Evolutionary conservation across 2,329 filamentous ascomycete species (phyloP), one percentile per base, ranked within the genome.

Genomic region (Elsinoe fawcettii): DNA sequence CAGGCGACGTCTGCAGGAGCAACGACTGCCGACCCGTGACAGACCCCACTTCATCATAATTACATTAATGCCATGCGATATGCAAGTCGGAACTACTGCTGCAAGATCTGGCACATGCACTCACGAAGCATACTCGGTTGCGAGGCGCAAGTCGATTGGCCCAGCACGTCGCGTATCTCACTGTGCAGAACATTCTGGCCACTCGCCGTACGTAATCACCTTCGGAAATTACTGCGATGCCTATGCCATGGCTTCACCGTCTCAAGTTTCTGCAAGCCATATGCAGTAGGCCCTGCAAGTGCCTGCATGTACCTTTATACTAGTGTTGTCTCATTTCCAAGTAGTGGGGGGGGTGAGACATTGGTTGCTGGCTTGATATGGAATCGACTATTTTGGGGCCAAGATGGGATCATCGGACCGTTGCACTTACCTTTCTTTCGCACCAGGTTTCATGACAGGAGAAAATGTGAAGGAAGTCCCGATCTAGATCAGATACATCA

Each of bases 281-380:
- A 36, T 53, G 27, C 49, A 53, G 9, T 36, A 37, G 49, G 11
- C 30, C 49, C 32, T 18, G 32, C 49, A 53, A 20, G 49, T 53
- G 14, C 32, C 20, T 37, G 49, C 49, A 53, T 53, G 32, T 53
- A 25, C 20, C n/a, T n/a, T 18, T 39, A 27, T 9, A 53, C 23
- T 12, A 46, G 20, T 12, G 12, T 9, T 25, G 41, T 46, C 14
- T 12, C 12, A 14, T 20, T 46, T 25, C 20, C 41, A 25, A 18
- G 22, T 25, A 12, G 11, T 14, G 41, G 20, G 12, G 20, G 12
- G 20, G 41, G 23, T 12, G 9, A 25, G 41, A 22, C n/a, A 46
- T 9, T 46, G 41, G 22, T 25, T 23, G 23, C n/a, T 8, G 23
- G 41, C 41, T 22, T 25, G 34, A 37, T 37, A 37, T 37, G 14